These are phyloP conservation scores for Ceratocystis colombiana DNA, from an alignment of 2,329 filamentous ascomycete genomes.

Conservation along the genomic window DNA sequence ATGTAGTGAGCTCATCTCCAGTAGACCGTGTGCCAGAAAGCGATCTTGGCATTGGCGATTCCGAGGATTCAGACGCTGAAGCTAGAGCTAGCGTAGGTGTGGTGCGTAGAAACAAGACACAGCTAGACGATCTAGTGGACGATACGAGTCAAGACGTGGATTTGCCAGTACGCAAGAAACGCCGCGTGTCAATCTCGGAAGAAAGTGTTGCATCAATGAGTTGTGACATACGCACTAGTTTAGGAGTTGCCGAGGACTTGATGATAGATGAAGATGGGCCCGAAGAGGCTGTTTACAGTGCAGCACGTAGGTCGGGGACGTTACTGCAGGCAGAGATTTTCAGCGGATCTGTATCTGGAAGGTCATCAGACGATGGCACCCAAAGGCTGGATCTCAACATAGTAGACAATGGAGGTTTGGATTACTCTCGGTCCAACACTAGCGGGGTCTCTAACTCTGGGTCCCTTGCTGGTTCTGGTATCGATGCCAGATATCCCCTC, in stretches of 20 bases:
- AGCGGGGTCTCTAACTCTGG: no score
- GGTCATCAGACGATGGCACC: neutral
- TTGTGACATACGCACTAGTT: neutral
- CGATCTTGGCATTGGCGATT: constrained; percentile 29
- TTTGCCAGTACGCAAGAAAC: constrained; percentile 16
- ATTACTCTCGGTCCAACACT: no score
- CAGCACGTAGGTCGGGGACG: neutral
- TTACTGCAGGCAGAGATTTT: neutral
- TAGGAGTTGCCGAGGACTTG: neutral
- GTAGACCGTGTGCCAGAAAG: constrained; percentile 21
- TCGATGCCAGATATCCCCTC: no score
- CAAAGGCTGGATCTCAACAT: neutral
- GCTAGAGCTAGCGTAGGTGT: neutral
- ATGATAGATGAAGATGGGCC: neutral
- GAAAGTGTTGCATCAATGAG: neutral
- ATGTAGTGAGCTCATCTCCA: constrained; percentile 10
- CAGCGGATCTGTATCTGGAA: neutral
- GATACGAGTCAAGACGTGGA: constrained; percentile 25
- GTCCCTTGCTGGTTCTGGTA: no score
- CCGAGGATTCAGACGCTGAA: constrained; percentile 29
- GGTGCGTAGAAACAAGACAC: constrained; percentile 23
- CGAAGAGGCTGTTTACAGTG: neutral
- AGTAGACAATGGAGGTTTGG: no score
- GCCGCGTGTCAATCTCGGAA: constrained; percentile 15
- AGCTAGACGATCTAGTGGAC: constrained; percentile 32